Evolutionary conservation across 805 yeast genomes (phyloP).

Genomic region (Saccharomycopsis sp.): DNA sequence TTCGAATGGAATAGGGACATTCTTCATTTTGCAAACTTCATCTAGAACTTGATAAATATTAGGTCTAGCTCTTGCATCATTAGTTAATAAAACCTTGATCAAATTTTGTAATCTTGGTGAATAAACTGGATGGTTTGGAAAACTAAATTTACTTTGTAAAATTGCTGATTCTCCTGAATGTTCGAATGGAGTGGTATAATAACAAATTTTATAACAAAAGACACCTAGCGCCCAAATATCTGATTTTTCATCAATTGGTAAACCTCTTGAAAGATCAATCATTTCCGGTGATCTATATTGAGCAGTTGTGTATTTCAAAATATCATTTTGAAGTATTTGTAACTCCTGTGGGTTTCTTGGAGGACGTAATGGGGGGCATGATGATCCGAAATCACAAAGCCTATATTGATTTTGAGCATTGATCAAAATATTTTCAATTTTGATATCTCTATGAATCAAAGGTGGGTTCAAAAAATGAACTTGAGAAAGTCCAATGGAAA

Average conservation of each 20-base stretch:
- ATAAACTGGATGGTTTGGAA: conserved; percentile 60
- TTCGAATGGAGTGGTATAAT: conserved; percentile 93
- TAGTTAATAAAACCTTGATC: conserved; percentile 70
- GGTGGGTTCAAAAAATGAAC: conserved; percentile 70
- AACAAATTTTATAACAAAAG: conserved; percentile 80
- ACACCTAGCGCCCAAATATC: conserved; percentile 98
- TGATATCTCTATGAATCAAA: conserved; percentile 73
- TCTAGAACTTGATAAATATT: conserved; percentile 70
- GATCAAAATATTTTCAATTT: conserved; percentile 87
- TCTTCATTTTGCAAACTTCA: conserved; percentile 52
- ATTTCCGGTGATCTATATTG: conserved; percentile 95
- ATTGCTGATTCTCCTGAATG: conserved; percentile 74
- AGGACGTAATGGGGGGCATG: conserved; percentile 57
- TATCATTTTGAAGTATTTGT: conserved; percentile 70
- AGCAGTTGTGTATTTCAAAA: conserved; percentile 86
- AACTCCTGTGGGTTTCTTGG: conserved; percentile 70
- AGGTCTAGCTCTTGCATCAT: conserved; percentile 75
- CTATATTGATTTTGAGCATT: conserved; percentile 62
- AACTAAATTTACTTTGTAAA: conserved; percentile 69
- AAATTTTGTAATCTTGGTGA: conserved; percentile 65
- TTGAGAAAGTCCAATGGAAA: conserved; percentile 64
- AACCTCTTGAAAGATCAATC: conserved; percentile 76
- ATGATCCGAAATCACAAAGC: conserved; percentile 90
- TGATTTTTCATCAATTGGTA: conserved; percentile 82
- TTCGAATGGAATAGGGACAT: conserved; percentile 36